A percentile compares a stretch with the other conserved stretches of the same genome.
phyloP scores from a whole-genome alignment of 2,329 filamentous ascomycete genomes.

The Sporothrix humicola region DNA sequence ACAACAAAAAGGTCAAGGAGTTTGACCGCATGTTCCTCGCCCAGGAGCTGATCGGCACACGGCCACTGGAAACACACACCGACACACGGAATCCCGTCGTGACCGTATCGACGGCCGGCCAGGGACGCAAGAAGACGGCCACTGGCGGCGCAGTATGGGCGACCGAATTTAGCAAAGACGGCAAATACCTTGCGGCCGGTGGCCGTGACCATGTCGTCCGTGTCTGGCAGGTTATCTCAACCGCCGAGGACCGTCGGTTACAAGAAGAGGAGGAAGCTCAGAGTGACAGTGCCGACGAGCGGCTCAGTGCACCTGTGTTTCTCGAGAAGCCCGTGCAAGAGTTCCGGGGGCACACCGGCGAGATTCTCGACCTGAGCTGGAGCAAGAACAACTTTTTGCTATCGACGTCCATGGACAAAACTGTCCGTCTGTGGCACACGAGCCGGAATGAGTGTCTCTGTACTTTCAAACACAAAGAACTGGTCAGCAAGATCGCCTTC shows the following conservation, averaged over 20 bases:
- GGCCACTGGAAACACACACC: slow-evolving; percentile 44
- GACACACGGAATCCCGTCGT: slow-evolving; percentile 41
- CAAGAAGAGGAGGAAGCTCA: slow-evolving; percentile 72
- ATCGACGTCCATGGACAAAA: slow-evolving; percentile 98
- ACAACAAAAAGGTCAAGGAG: slow-evolving; percentile 79
- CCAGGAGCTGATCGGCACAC: slow-evolving; percentile 78
- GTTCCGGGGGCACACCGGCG: slow-evolving; percentile 81
- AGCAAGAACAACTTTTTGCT: slow-evolving; percentile 98
- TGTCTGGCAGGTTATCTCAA: slow-evolving; percentile 87
- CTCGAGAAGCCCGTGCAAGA: slow-evolving; percentile 76
- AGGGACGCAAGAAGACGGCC: slow-evolving; percentile 49
- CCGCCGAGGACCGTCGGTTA: slow-evolving; percentile 74
- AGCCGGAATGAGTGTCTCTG: slow-evolving; percentile 85
- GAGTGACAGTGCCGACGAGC: slow-evolving; percentile 58
- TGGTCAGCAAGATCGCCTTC: slow-evolving; percentile 93
- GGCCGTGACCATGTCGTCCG: slow-evolving; percentile 86
- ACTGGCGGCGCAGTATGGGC: slow-evolving; percentile 82
- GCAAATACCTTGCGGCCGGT: slow-evolving; percentile 87
- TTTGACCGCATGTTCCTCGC: slow-evolving; percentile 91
- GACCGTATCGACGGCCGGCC: slow-evolving; percentile 43
- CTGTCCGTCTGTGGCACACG: slow-evolving; percentile 91
- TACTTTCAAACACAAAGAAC: slow-evolving; percentile 92
- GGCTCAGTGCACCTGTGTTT: slow-evolving; percentile 89
- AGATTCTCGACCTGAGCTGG: slow-evolving; percentile 92
- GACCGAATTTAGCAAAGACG: slow-evolving; percentile 89